Conservation (phyloP, 306 rosid species). For the Fragaria iinumae region DNA sequence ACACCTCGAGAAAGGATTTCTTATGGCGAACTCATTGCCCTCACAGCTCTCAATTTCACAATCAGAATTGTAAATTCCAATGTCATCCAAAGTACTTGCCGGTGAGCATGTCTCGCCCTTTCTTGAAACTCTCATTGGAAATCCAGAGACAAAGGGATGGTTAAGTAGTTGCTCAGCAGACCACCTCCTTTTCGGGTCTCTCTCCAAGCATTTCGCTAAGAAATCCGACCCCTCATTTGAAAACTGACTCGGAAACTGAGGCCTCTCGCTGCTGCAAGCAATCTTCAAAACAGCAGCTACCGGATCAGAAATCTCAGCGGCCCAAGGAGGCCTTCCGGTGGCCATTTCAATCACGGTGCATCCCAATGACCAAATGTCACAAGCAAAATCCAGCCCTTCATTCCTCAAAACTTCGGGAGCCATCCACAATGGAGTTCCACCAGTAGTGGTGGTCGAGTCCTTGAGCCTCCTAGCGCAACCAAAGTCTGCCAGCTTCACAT, state of each 20-base stretch:
- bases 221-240: constrained; percentile 53
- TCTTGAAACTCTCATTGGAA: constrained; percentile 1
- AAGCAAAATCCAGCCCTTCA: constrained; percentile 31
- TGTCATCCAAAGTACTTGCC: constrained; percentile 43
- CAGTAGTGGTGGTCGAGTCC: constrained; percentile 13
- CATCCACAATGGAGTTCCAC: constrained; percentile 74
- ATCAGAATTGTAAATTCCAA: constrained; percentile 18
- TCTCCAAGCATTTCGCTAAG: constrained; percentile 49
- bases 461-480: constrained; percentile 49
- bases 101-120: constrained; percentile 36
- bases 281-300: constrained; percentile 43
- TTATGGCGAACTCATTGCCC: neutral
- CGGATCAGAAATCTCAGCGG: constrained; percentile 34
- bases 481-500: constrained; percentile 62
- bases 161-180: constrained; percentile 36
- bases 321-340: constrained; percentile 59
- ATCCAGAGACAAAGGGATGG: constrained; percentile 54
- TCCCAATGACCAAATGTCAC: constrained; percentile 73
- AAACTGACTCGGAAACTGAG: constrained; percentile 47
- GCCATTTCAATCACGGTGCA: constrained; percentile 73
- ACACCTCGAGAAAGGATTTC: constrained; percentile 30
- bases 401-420: constrained; percentile 67
- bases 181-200: constrained; percentile 51
- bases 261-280: constrained; percentile 37
- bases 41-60: neutral